Conservation (phyloP, 371 early-diverging fungal species). For the Phascolomyces articulosus region DNA sequence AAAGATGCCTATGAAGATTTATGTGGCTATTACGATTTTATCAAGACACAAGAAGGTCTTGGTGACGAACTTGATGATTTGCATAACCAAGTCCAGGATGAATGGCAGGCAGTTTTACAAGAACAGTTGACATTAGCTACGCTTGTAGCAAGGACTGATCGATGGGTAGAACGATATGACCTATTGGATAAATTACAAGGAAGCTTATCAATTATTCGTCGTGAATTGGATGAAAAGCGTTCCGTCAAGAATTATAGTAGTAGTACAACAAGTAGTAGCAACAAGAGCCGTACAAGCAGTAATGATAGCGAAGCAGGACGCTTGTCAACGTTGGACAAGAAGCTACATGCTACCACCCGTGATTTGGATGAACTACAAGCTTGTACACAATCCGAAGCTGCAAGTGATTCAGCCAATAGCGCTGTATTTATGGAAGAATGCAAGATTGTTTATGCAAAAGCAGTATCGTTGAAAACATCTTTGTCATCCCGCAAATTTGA, state of each 20-base stretch:
- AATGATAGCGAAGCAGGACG: slow-evolving; percentile 4
- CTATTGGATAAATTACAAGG: slow-evolving; percentile 13
- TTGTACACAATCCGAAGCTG: neutral
- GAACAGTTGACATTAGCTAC: neutral
- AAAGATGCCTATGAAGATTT: slow-evolving; percentile 49
- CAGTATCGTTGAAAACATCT: slow-evolving; percentile 10
- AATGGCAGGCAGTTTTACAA: slow-evolving; percentile 19
- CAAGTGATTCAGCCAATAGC: slow-evolving; percentile 16
- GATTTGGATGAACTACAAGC: slow-evolving; percentile 6
- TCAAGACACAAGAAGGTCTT: slow-evolving; percentile 29
- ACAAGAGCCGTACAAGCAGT: slow-evolving; percentile 4
- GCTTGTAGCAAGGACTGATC: slow-evolving; percentile 5
- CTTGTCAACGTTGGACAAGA: slow-evolving; percentile 7
- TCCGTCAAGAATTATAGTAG: slow-evolving; percentile 2
- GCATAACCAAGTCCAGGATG: slow-evolving; percentile 27
- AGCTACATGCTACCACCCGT: neutral
- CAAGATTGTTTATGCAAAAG: slow-evolving; percentile 7
- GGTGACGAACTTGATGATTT: slow-evolving; percentile 19
- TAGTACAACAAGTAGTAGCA: slow-evolving; percentile 13
- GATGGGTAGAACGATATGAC: slow-evolving; percentile 23
- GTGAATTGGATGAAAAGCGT: slow-evolving; percentile 4
- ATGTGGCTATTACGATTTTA: slow-evolving; percentile 35
- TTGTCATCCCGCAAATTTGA: slow-evolving; percentile 27
- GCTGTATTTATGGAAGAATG: slow-evolving; percentile 20
- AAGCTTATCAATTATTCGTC: slow-evolving; percentile 1